Base-by-base conservation (phyloP, 805 yeast species). In the Candida pseudoglaebosa region DNA sequence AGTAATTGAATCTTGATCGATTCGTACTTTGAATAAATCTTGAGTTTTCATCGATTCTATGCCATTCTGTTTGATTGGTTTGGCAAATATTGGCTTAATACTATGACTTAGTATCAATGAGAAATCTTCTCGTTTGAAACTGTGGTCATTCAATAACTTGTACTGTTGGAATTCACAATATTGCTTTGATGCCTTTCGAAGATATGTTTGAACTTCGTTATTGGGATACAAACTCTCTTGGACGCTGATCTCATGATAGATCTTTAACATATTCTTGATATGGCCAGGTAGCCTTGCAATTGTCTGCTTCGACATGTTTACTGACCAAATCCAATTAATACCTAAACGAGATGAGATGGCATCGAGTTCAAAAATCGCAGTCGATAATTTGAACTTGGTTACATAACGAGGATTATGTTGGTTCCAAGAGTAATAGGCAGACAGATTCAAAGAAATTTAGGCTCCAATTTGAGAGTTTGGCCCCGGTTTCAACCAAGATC, bases 211-310 rank as follows among this genome's bases (percentile, higher is more conserved):
- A 19, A 56, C 44, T n/a, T 33, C 20, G 13, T 36, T 36, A 34
- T 48, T 45, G 15, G 39, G 39, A 15, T 43, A 39, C 5, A 44
- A 36, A 18, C 38, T 26, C 13, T 17, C 31, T 16, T 40, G 38
- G 13, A 33, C 38, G 5, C 53, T 41, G 6, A 48, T 54, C 20
- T 40, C 38, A 34, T 50, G 52, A 40, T 57, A 58, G 1, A 50
- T 40, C 19, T 42, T 41, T 19, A 54, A 41, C 3, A 51, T 38
- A 34, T 50, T 45, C 32, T 38, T 39, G 8, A 58, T 34, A n/a
- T 50, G 48, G 2, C 33, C 38, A 1, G 65, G 63, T 12, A 59
- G 44, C 30, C 59, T 41, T 8, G 44, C 29, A 6, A 59, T 42
- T 2, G 54, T 42, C 13, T 43, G 38, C 12, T 42, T 42, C 4